A percentile compares a stretch with the other conserved stretches of the same genome.
phyloP scores from a whole-genome alignment of 495 filamentous ascomycete genomes.

The Aspergillus saccharolyticus region DNA sequence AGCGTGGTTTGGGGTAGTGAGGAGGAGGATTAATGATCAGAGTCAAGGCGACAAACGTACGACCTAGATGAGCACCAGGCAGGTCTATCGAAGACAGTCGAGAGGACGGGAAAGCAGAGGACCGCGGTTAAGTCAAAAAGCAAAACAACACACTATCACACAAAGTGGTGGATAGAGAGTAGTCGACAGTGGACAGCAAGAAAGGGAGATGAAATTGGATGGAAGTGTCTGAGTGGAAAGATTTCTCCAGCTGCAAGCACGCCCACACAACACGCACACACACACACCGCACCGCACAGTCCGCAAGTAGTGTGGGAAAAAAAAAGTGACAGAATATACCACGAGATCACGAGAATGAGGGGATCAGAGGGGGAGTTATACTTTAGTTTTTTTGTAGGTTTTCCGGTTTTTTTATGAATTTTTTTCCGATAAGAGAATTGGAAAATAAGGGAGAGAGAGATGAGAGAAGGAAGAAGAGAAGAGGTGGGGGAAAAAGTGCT shows the following conservation, averaged over 20 bases:
- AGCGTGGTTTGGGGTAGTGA: background rate
- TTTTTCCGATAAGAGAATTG: slow-evolving; percentile 41
- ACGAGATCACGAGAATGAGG: background rate
- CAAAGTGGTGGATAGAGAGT: background rate
- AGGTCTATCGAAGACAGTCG: background rate
- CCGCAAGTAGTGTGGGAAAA: slow-evolving; percentile 30
- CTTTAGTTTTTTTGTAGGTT: slow-evolving; percentile 39
- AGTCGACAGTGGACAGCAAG: background rate
- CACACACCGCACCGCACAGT: slow-evolving; percentile 36
- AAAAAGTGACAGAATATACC: slow-evolving; percentile 7
- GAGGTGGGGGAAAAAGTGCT: slow-evolving; percentile 21
- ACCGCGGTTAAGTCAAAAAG: slow-evolving; percentile 1
- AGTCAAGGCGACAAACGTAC: slow-evolving; percentile 1
- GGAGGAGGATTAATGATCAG: background rate
- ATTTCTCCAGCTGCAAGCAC: slow-evolving; percentile 24
- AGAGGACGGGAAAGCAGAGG: slow-evolving; percentile 9
- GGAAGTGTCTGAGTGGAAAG: slow-evolving; percentile 27
- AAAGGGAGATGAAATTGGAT: background rate
- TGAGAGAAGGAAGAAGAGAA: slow-evolving; percentile 33
- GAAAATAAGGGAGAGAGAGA: slow-evolving; percentile 33
- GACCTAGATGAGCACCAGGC: background rate
- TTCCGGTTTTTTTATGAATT: slow-evolving; percentile 30
- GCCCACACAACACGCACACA: slow-evolving; percentile 14
- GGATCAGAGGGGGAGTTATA: slow-evolving; percentile 11
- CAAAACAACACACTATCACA: background rate